Base-by-base conservation (phyloP, 352 stramenopile species). In the Blastocystis sp. region DNA sequence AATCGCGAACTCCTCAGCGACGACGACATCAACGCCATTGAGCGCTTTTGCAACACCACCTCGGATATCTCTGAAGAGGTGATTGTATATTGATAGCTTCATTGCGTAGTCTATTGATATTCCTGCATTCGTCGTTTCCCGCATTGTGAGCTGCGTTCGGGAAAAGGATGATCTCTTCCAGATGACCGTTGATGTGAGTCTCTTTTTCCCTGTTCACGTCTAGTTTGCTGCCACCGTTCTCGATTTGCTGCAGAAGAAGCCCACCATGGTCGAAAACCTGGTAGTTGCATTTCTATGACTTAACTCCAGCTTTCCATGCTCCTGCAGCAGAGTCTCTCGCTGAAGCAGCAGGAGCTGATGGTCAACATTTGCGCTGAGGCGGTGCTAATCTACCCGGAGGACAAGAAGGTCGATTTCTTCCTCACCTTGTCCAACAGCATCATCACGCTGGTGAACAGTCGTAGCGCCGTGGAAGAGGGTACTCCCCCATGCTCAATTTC, bases 401-500 rank as follows among this genome's bases (percentile, higher is more conserved):
- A 59, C n/a, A 43, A 14, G 14, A 67, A 40, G 48, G 45, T 67
- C 5, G 23, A 56, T 41, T 45, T 74, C 28, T 74, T 74, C 64
- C 21, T 34, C 21, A 41, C 34, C 7, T 9, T 53, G n/a, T 23
- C 21, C 40, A 45, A 74, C 64, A 41, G 40, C 28, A 23, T 74
- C n/a, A 41, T 84, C 41, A 53, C 52, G 7, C n/a, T 84, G 21
- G 52, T 84, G 11, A 62, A 61, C 21, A 69, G 48, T 28, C 34
- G 52, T 14, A 69, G 45, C 45, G 74, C 74, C 14, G 66, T 84
- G 10, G 74, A 84, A 48, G 74, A 84, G 38, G 74, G 74, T 84
- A 53, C 56, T 17, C 0, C 40, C 34, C 38, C 19, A 9, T 21
- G 2, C 38, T 1, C 43, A 2, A 0, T 59, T 52, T 48, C 10